Evolutionary conservation across 2,329 filamentous ascomycete genomes (phyloP).

Genomic region (Arthrinium phaeospermum): DNA sequence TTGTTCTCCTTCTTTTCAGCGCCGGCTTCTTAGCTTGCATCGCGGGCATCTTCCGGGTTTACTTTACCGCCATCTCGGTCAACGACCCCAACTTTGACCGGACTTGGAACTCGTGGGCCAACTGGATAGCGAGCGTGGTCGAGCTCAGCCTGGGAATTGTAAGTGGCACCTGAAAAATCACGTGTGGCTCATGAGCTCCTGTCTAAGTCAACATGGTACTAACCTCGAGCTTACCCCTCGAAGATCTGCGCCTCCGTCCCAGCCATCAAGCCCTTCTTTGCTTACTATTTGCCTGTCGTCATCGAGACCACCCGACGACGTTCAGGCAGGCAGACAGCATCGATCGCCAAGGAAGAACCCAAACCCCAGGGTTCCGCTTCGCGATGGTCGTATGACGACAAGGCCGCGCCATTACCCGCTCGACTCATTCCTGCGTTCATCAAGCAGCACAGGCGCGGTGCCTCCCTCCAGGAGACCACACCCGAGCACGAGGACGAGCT

Average conservation of each 20-base stretch:
- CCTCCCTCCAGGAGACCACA: neutral
- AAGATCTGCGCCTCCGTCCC: conserved; percentile 52
- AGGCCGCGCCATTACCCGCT: neutral
- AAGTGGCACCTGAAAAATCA: conserved; percentile 26
- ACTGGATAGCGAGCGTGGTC: conserved; percentile 43
- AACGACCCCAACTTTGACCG: conserved; percentile 37
- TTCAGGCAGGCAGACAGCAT: neutral
- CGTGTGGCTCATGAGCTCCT: neutral
- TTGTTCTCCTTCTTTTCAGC: conserved; percentile 54
- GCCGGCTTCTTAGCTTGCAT: conserved; percentile 54
- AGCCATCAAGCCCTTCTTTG: conserved; percentile 51
- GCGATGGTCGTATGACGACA: conserved; percentile 7
- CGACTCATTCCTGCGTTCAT: neutral
- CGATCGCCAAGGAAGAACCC: neutral
- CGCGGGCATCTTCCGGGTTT: conserved; percentile 45
- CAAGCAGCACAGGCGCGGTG: neutral
- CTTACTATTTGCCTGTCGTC: conserved; percentile 22
- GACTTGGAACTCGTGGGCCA: conserved; percentile 44
- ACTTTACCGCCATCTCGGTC: conserved; percentile 40
- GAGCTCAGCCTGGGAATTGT: conserved; percentile 52
- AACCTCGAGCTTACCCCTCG: neutral
- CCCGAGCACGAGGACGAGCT: neutral
- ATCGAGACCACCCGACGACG: conserved; percentile 27
- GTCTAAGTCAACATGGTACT: neutral
- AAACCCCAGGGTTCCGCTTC: neutral